These are phyloP conservation scores for Zostera marina DNA, from an alignment of 116 monocot species.

Conservation along the genomic window DNA sequence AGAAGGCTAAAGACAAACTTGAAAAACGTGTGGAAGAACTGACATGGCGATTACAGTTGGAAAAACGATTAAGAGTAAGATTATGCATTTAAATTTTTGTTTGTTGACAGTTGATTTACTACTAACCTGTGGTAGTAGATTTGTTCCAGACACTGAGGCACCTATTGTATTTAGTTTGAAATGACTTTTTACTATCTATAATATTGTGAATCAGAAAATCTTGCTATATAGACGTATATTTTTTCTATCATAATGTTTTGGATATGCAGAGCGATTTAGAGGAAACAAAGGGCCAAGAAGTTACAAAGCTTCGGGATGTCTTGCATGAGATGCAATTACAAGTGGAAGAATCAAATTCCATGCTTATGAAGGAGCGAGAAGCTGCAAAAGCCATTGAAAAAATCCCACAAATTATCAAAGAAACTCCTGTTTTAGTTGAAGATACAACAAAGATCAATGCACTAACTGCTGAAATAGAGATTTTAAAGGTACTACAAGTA, in stretches of 20 bases:
- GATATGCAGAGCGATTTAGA: slow-evolving; percentile 26
- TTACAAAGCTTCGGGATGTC: slow-evolving; percentile 30
- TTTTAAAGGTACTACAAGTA: slow-evolving; percentile 43
- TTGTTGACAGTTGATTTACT: background rate
- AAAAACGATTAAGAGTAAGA: slow-evolving; percentile 47
- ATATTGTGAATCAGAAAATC: background rate
- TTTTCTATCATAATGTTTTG: background rate
- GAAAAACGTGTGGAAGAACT: slow-evolving; percentile 72
- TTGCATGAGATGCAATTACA: slow-evolving; percentile 21
- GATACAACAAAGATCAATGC: slow-evolving; percentile 70
- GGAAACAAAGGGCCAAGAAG: slow-evolving; percentile 31
- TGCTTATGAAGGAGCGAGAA: slow-evolving; percentile 40
- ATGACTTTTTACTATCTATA: background rate
- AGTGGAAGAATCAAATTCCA: slow-evolving; percentile 24
- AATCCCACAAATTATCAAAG: slow-evolving; percentile 25
- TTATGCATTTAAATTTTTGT: background rate
- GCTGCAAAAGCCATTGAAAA: slow-evolving; percentile 53
- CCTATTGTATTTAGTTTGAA: background rate
- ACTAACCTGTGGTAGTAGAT: background rate
- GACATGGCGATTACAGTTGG: slow-evolving; percentile 44
- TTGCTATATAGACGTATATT: background rate
- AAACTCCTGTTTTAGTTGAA: slow-evolving; percentile 47
- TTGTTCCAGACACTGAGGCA: background rate
- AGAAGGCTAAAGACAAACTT: slow-evolving; percentile 65
- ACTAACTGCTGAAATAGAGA: slow-evolving; percentile 63